A percentile compares a stretch with the other conserved stretches of the same genome.
These are phyloP conservation scores for Malus asiatica DNA, from an alignment of 306 rosid genomes.

Conservation along the genomic window DNA sequence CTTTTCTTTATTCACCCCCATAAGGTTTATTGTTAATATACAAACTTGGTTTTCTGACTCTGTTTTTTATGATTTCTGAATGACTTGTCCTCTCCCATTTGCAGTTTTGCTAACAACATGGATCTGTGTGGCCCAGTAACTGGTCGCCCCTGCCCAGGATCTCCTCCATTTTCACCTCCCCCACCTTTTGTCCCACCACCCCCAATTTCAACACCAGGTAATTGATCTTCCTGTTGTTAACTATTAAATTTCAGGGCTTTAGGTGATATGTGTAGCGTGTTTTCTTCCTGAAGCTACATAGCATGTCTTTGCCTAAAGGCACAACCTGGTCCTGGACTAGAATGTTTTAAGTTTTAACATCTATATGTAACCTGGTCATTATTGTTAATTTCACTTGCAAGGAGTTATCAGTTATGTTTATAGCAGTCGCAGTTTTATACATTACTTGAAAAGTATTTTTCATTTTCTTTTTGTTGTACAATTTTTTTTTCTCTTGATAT, in stretches of 20 bases:
- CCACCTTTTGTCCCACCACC: slow-evolving; percentile 97
- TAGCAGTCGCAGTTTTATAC: neutral
- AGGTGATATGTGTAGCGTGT: neutral
- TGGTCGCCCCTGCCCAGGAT: slow-evolving; percentile 96
- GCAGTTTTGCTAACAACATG: slow-evolving; percentile 95
- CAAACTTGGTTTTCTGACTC: slow-evolving; percentile 8
- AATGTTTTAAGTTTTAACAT: neutral
- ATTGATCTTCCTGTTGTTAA: slow-evolving; percentile 29
- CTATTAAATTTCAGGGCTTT: neutral
- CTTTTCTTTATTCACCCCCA: slow-evolving; percentile 94
- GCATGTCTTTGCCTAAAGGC: neutral
- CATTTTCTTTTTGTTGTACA: neutral
- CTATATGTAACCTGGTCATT: neutral
- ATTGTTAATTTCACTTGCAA: neutral
- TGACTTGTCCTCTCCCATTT: slow-evolving; percentile 6
- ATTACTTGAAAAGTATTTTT: neutral
- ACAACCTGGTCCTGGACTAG: neutral
- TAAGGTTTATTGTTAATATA: slow-evolving; percentile 47
- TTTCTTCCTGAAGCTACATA: neutral
- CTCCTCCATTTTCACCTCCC: slow-evolving; percentile 99
- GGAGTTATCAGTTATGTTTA: neutral
- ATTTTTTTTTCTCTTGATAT: neutral
- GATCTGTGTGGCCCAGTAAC: slow-evolving; percentile 97
- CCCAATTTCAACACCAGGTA: slow-evolving; percentile 81
- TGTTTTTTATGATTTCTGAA: slow-evolving; percentile 17